Conservation (phyloP, 192 early-diverging fungal species). For the Pilobolus umbonatus region DNA sequence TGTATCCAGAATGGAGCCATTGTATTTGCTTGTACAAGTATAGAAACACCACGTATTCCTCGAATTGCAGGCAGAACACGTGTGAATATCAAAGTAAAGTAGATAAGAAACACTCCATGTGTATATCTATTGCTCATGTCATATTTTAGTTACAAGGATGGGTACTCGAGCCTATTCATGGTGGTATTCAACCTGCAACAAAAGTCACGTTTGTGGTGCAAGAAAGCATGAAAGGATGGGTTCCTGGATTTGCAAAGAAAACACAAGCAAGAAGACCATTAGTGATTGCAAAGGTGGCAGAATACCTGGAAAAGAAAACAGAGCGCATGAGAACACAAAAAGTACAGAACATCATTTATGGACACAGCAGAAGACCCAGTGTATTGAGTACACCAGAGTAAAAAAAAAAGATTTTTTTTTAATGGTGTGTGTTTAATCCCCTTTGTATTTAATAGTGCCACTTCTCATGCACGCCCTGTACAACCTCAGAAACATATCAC, state of each 20-base stretch:
- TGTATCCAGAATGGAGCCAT: slow-evolving; percentile 44
- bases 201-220: slow-evolving; percentile 54
- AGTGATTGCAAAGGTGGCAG: slow-evolving; percentile 46
- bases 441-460: no score
- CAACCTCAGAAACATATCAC: slow-evolving; percentile 29
- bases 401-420: not conserved
- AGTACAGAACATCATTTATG: slow-evolving; percentile 26
- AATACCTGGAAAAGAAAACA: slow-evolving; percentile 47
- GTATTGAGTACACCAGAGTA: slow-evolving; percentile 10
- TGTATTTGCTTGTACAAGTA: slow-evolving; percentile 47
- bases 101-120: slow-evolving; percentile 8
- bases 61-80: slow-evolving; percentile 44
- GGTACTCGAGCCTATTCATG: slow-evolving; percentile 48
- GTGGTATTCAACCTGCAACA: slow-evolving; percentile 39
- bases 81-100: slow-evolving; percentile 35
- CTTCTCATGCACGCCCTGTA: not conserved
- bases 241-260: slow-evolving; percentile 54
- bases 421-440: no score
- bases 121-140: not conserved
- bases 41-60: slow-evolving; percentile 49
- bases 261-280: slow-evolving; percentile 44
- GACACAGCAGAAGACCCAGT: slow-evolving; percentile 29
- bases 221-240: slow-evolving; percentile 44
- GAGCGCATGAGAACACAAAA: slow-evolving; percentile 26
- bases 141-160: slow-evolving; percentile 45